Evolutionary conservation across 768 basidiomycete genomes (phyloP).

Genomic region (Serendipita sp.): DNA sequence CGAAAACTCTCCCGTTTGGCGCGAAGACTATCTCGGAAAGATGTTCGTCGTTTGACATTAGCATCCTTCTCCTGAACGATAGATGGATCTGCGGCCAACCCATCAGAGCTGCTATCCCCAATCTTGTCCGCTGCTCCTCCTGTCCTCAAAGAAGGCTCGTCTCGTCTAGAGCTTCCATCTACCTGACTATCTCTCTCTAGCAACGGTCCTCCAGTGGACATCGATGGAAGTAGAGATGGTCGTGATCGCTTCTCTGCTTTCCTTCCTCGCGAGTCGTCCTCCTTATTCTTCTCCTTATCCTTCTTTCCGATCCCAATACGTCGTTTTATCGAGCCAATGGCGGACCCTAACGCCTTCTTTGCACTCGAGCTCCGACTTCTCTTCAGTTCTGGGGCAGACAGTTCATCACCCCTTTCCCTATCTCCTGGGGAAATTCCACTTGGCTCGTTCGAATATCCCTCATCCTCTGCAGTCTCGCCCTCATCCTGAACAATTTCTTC

Average conservation of each 20-base stretch:
- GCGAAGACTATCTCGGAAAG: background rate
- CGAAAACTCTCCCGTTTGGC: background rate
- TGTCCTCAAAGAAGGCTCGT: background rate
- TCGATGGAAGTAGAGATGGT: too few relatives aligned
- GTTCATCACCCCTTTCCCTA: too few relatives aligned
- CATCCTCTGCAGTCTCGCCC: too few relatives aligned
- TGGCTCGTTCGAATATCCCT: too few relatives aligned
- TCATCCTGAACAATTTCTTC: too few relatives aligned
- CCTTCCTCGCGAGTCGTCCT: too few relatives aligned
- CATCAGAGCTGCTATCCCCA: too few relatives aligned
- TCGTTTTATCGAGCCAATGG: constrained; percentile 4
- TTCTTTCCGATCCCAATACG: background rate
- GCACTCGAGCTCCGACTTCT: background rate
- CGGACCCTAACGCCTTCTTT: background rate
- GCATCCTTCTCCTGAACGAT: background rate
- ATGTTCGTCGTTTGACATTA: background rate
- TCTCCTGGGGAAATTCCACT: too few relatives aligned
- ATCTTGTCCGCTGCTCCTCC: background rate
- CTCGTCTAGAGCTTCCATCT: background rate
- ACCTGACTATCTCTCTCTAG: background rate
- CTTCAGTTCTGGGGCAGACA: background rate
- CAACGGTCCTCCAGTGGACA: background rate
- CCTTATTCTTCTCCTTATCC: background rate
- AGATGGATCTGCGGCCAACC: background rate
- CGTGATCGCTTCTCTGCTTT: too few relatives aligned